phyloP scores from a whole-genome alignment of 1,284 basidiomycete genomes.

The Fomitopsis schrenkii region DNA sequence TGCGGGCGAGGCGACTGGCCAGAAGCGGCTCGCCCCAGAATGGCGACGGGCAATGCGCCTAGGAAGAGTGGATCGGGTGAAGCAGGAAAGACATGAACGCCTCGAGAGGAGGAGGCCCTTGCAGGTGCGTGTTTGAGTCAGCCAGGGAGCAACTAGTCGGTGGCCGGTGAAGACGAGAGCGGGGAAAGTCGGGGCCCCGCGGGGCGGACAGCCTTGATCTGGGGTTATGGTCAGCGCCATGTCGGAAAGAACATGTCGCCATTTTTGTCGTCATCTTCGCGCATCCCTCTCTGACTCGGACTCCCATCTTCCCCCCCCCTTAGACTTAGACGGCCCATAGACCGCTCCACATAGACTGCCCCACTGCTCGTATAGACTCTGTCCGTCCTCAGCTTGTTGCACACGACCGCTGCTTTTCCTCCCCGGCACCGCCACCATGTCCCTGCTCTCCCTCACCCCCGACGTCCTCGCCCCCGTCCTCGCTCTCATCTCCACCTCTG shows the following conservation, averaged over 20 bases:
- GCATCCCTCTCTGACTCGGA: background rate
- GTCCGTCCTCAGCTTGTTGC: background rate
- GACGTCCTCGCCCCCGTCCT: constrained; percentile 16
- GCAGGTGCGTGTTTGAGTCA: no score
- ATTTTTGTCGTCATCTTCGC: background rate
- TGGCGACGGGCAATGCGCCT: background rate
- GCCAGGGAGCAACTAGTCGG: no score
- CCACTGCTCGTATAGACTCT: no score
- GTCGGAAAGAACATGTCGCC: background rate
- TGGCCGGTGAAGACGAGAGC: background rate
- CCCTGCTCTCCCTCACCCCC: constrained; percentile 15
- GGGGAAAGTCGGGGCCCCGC: background rate
- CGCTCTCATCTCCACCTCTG: constrained; percentile 9
- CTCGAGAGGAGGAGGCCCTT: no score
- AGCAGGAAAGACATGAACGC: background rate
- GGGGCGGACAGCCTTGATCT: background rate
- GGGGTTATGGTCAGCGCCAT: background rate
- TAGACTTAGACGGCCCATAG: no score
- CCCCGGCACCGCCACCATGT: background rate
- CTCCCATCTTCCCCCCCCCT: background rate
- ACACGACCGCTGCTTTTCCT: background rate
- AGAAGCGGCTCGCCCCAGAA: background rate
- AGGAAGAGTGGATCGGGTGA: background rate
- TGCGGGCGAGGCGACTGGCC: background rate
- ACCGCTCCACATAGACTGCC: background rate